Percentiles rank a stretch among this genome's conserved stretches.
These are phyloP conservation scores for Croton setiger DNA, from an alignment of 441 rosid genomes.

Conservation along the genomic window DNA sequence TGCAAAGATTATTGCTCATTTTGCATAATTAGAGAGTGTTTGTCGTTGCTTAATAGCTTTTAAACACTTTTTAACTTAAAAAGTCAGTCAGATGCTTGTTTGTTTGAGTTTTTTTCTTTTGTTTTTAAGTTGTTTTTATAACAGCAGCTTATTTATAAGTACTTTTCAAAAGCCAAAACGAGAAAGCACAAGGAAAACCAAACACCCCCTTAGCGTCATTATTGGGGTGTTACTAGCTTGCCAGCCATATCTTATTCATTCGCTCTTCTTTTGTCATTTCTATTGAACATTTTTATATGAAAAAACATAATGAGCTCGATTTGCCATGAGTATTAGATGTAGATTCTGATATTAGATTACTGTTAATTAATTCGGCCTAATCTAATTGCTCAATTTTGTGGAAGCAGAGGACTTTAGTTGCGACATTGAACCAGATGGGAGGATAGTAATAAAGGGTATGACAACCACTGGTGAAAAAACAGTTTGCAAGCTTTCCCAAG, in stretches of 20 bases:
- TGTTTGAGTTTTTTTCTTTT: too few species aligned
- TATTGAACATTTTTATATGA: not conserved
- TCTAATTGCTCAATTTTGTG: constrained; percentile 9
- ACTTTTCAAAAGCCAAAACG: too few species aligned
- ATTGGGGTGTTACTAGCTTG: constrained; percentile 1
- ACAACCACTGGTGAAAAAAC: constrained; percentile 70
- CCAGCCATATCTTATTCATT: not conserved
- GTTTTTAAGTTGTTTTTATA: too few species aligned
- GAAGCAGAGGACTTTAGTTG: constrained; percentile 68
- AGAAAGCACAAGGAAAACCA: too few species aligned
- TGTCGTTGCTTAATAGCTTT: too few species aligned
- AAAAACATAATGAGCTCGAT: too few species aligned
- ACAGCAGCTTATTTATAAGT: too few species aligned
- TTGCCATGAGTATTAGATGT: not conserved
- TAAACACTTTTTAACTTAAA: too few species aligned
- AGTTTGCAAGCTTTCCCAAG: constrained; percentile 50
- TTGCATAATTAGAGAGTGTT: not conserved
- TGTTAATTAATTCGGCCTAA: not conserved
- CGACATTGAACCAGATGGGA: constrained; percentile 58
- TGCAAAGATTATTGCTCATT: constrained; percentile 11
- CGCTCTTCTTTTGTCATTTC: not conserved
- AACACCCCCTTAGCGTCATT: too few species aligned
- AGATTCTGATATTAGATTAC: not conserved
- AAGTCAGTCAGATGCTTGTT: too few species aligned
- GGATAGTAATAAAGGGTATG: constrained; percentile 52